A percentile compares a stretch with the other conserved stretches of the same genome.
Evolutionary conservation across 1,284 basidiomycete species (phyloP).

Genomic region (Ceraceosorus guamensis): DNA sequence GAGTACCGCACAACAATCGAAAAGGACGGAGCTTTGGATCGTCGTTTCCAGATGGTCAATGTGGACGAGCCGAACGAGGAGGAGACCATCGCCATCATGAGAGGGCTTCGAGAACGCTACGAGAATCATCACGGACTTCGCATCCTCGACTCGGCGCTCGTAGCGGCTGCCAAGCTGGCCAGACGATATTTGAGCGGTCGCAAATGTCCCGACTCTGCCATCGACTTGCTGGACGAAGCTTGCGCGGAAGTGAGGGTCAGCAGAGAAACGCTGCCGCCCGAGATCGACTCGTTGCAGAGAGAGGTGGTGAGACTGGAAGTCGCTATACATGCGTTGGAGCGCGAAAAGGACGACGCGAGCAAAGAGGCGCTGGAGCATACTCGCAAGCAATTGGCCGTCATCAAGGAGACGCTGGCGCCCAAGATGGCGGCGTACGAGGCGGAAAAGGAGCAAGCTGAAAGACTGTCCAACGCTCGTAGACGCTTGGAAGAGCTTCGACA

Average conservation of each 20-base stretch:
- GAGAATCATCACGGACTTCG: slow-evolving; percentile 58
- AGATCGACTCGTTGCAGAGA: slow-evolving; percentile 87
- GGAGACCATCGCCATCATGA: slow-evolving; percentile 86
- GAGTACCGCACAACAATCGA: slow-evolving; percentile 96
- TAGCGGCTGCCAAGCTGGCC: slow-evolving; percentile 82
- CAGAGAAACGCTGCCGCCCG: slow-evolving; percentile 88
- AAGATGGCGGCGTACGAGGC: slow-evolving; percentile 82
- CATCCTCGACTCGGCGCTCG: slow-evolving; percentile 82
- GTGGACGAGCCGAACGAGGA: slow-evolving; percentile 85
- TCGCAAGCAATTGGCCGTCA: slow-evolving; percentile 71
- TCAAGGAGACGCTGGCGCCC: slow-evolving; percentile 84
- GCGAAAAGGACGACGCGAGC: slow-evolving; percentile 76
- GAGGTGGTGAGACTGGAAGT: slow-evolving; percentile 87
- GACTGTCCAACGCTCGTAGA: slow-evolving; percentile 70
- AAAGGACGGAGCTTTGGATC: slow-evolving; percentile 75
- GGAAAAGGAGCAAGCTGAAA: slow-evolving; percentile 77
- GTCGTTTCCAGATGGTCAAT: slow-evolving; percentile 81
- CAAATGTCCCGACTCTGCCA: slow-evolving; percentile 47
- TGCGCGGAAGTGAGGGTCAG: slow-evolving; percentile 53
- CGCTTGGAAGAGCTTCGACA: slow-evolving; percentile 85
- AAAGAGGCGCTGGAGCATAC: slow-evolving; percentile 76
- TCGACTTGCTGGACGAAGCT: slow-evolving; percentile 48
- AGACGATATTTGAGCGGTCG: slow-evolving; percentile 71
- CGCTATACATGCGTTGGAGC: slow-evolving; percentile 80
- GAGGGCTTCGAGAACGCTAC: slow-evolving; percentile 76